A percentile compares a stretch with the other conserved stretches of the same genome.
Evolutionary conservation across 352 stramenopile species (phyloP).

Genomic region (Phytophthora foliorum): DNA sequence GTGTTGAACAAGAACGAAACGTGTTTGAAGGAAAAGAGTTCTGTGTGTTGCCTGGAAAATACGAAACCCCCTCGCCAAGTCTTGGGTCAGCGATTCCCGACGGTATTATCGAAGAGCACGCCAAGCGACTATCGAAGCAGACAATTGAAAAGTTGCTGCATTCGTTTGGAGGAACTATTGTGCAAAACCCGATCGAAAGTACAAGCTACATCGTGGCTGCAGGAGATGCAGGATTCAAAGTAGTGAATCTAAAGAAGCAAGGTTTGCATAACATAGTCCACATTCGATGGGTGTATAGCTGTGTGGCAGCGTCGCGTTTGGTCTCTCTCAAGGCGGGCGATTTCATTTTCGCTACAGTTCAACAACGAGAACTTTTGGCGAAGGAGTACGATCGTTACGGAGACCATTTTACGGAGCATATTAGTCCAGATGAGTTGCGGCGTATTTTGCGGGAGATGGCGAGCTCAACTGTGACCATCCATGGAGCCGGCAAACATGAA

Average conservation of each 20-base stretch:
- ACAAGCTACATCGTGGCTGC: slow-evolving; percentile 78
- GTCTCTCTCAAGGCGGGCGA: slow-evolving; percentile 59
- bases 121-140: slow-evolving; percentile 68
- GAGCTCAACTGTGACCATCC: not conserved
- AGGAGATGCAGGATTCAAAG: slow-evolving; percentile 75
- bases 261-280: slow-evolving; percentile 80
- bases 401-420: slow-evolving; percentile 77
- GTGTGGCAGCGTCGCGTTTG: slow-evolving; percentile 45
- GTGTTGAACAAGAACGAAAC: slow-evolving; percentile 60
- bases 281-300: slow-evolving; percentile 68
- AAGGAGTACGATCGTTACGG: slow-evolving; percentile 81
- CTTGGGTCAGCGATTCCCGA: slow-evolving; percentile 38
- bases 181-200: slow-evolving; percentile 83
- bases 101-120: slow-evolving; percentile 43
- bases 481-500: not conserved
- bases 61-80: slow-evolving; percentile 34
- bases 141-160: slow-evolving; percentile 80
- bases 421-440: slow-evolving; percentile 57
- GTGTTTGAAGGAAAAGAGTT: slow-evolving; percentile 81
- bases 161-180: slow-evolving; percentile 69
- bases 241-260: slow-evolving; percentile 85
- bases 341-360: slow-evolving; percentile 78
- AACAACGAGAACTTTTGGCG: slow-evolving; percentile 57
- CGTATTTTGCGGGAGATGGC: slow-evolving; percentile 59
- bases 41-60: slow-evolving; percentile 85